Percentiles rank a stretch among this genome's conserved stretches.
Conservation (phyloP, 352 stramenopile species). For the Phytophthora palmivora region DNA sequence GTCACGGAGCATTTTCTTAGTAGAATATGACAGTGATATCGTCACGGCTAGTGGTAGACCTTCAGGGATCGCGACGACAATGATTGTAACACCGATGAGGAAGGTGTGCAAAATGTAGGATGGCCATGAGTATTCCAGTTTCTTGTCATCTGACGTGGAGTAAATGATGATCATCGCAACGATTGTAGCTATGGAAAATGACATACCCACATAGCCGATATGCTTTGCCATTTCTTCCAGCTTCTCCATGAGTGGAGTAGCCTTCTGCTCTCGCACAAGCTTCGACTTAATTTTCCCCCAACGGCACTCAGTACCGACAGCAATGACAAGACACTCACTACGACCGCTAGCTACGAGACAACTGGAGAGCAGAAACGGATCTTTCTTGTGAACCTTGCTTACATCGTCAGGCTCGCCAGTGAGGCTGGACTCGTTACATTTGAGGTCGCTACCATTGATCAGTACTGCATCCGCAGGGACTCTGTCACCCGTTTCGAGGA, state of each 20-base stretch:
- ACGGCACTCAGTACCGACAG: slow-evolving; percentile 80
- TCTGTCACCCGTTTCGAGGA: slow-evolving; percentile 94
- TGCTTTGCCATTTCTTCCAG: slow-evolving; percentile 92
- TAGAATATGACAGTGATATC: slow-evolving; percentile 95
- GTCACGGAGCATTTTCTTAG: slow-evolving; percentile 98
- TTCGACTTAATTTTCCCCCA: slow-evolving; percentile 94
- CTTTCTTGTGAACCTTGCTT: slow-evolving; percentile 73
- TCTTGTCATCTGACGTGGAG: slow-evolving; percentile 60
- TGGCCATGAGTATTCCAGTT: slow-evolving; percentile 71
- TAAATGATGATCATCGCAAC: slow-evolving; percentile 89
- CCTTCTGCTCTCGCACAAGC: slow-evolving; percentile 87
- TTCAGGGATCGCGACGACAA: slow-evolving; percentile 96
- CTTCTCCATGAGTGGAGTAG: slow-evolving; percentile 94
- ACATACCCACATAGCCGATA: slow-evolving; percentile 88
- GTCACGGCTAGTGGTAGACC: slow-evolving; percentile 94
- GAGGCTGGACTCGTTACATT: slow-evolving; percentile 96
- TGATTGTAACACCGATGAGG: slow-evolving; percentile 94
- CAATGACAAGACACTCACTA: slow-evolving; percentile 83
- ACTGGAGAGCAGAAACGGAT: slow-evolving; percentile 91
- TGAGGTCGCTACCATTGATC: slow-evolving; percentile 92
- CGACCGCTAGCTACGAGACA: slow-evolving; percentile 79
- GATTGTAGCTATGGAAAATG: slow-evolving; percentile 89
- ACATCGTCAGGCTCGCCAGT: slow-evolving; percentile 97
- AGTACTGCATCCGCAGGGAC: slow-evolving; percentile 95
- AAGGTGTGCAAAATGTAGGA: slow-evolving; percentile 94